Evolutionary conservation across 2,329 filamentous ascomycete species (phyloP).

Genomic region (Cercospora zeina): DNA sequence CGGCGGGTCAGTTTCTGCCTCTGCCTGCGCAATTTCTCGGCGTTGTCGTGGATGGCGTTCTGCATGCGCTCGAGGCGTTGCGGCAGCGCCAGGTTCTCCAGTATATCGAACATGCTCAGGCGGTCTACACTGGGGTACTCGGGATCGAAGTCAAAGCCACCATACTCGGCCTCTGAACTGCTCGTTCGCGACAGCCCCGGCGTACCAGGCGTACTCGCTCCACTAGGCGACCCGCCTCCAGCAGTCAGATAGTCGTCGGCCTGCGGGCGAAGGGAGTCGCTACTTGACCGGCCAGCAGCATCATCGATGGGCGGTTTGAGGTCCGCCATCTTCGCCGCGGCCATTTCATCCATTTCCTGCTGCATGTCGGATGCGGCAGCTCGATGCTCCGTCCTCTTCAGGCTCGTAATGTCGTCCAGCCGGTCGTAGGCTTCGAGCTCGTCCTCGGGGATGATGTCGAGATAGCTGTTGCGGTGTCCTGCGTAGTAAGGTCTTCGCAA

Average conservation of each 20-base stretch:
- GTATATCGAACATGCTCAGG: slow-evolving; percentile 84
- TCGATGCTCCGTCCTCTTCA: not conserved
- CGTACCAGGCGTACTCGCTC: slow-evolving; percentile 43
- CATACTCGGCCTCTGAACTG: slow-evolving; percentile 75
- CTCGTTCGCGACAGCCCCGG: slow-evolving; percentile 68
- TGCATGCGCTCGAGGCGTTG: slow-evolving; percentile 91
- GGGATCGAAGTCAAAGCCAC: slow-evolving; percentile 82
- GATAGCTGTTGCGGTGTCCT: slow-evolving; percentile 34
- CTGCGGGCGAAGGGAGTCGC: slow-evolving; percentile 24
- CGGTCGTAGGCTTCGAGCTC: slow-evolving; percentile 34
- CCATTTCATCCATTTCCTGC: slow-evolving; percentile 36
- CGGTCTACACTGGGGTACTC: slow-evolving; percentile 84
- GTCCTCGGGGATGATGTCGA: slow-evolving; percentile 36
- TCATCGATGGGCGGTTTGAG: slow-evolving; percentile 26
- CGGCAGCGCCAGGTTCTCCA: slow-evolving; percentile 87
- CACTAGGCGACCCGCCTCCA: slow-evolving; percentile 39
- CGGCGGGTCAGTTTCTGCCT: slow-evolving; percentile 75
- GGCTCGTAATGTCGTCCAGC: slow-evolving; percentile 33
- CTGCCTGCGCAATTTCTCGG: slow-evolving; percentile 79
- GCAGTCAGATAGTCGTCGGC: slow-evolving; percentile 42
- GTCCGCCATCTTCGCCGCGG: slow-evolving; percentile 36
- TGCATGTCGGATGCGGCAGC: slow-evolving; percentile 18
- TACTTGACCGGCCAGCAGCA: slow-evolving; percentile 21
- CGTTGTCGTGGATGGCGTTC: slow-evolving; percentile 76
- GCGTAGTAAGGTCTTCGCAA: slow-evolving; percentile 33